phyloP scores from a whole-genome alignment of 768 basidiomycete species.

The Dictyophora rubrovolvata region DNA sequence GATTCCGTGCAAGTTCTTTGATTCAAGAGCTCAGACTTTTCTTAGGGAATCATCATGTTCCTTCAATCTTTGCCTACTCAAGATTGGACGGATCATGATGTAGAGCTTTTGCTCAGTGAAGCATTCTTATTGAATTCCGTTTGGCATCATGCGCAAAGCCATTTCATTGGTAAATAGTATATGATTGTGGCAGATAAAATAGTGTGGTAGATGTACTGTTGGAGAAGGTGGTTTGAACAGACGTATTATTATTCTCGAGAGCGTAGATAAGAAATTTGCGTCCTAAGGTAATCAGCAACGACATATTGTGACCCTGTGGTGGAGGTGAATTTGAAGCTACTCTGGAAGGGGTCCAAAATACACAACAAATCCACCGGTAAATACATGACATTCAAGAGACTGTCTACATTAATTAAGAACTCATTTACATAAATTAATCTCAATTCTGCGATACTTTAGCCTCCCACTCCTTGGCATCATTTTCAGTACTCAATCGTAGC shows the following conservation, averaged over 20 bases:
- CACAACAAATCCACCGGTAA: too few species aligned
- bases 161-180: conserved; percentile 51
- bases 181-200: not conserved
- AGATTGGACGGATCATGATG: conserved; percentile 91
- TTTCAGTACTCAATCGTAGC: conserved; percentile 50
- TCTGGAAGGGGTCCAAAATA: too few species aligned
- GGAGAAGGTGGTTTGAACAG: too few species aligned
- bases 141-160: conserved; percentile 89
- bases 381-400: too few species aligned
- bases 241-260: too few species aligned
- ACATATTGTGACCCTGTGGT: too few species aligned
- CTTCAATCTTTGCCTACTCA: conserved; percentile 87
- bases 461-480: conserved; percentile 52
- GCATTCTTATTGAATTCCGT: conserved; percentile 90
- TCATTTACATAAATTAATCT: not conserved
- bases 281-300: too few species aligned
- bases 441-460: not conserved
- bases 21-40: not conserved
- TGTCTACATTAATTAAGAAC: not conserved
- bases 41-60: conserved; percentile 97
- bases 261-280: too few species aligned
- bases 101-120: conserved; percentile 90
- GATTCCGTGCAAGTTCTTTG: not conserved
- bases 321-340: too few species aligned
- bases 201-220: not conserved